Conservation (phyloP, 257 asterid genomes). For the Ajuga chamaepitys region DNA sequence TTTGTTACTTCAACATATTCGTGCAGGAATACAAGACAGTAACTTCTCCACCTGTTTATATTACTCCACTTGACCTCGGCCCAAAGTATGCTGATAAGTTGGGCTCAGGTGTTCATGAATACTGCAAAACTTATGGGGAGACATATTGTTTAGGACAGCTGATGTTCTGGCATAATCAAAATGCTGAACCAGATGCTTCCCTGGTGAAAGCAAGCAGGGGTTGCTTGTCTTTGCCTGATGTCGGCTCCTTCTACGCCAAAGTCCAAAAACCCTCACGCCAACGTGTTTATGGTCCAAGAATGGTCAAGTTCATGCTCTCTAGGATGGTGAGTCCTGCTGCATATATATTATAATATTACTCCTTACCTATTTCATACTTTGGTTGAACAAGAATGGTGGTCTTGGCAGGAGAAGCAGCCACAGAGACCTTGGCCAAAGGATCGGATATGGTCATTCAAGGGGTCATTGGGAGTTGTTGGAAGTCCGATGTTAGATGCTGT, state of each 20-base stretch:
- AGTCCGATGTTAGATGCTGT: slow-evolving; percentile 87
- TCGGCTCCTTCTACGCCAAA: slow-evolving; percentile 90
- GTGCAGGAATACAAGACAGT: slow-evolving; percentile 78
- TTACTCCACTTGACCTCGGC: slow-evolving; percentile 92
- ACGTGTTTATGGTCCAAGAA: slow-evolving; percentile 90
- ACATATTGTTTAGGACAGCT: slow-evolving; percentile 92
- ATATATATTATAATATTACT: no score
- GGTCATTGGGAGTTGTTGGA: slow-evolving; percentile 52
- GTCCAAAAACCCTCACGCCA: slow-evolving; percentile 91
- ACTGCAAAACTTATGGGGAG: slow-evolving; percentile 82
- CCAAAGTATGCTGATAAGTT: slow-evolving; percentile 79
- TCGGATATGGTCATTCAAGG: slow-evolving; percentile 80
- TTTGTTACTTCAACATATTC: neutral
- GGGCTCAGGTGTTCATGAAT: slow-evolving; percentile 79
- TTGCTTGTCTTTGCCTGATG: slow-evolving; percentile 86
- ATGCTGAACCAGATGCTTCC: slow-evolving; percentile 70
- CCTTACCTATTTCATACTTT: no score
- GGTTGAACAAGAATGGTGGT: neutral
- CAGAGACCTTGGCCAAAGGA: slow-evolving; percentile 96
- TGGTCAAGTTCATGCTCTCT: slow-evolving; percentile 77
- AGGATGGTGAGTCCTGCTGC: slow-evolving; percentile 62
- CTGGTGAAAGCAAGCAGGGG: slow-evolving; percentile 85
- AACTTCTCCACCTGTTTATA: slow-evolving; percentile 87
- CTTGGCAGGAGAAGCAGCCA: slow-evolving; percentile 72
- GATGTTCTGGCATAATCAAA: slow-evolving; percentile 83